Percentiles rank a stretch among this genome's conserved stretches.
phyloP scores from a whole-genome alignment of 2,329 filamentous ascomycete genomes.

The Sarocladium kiliense region DNA sequence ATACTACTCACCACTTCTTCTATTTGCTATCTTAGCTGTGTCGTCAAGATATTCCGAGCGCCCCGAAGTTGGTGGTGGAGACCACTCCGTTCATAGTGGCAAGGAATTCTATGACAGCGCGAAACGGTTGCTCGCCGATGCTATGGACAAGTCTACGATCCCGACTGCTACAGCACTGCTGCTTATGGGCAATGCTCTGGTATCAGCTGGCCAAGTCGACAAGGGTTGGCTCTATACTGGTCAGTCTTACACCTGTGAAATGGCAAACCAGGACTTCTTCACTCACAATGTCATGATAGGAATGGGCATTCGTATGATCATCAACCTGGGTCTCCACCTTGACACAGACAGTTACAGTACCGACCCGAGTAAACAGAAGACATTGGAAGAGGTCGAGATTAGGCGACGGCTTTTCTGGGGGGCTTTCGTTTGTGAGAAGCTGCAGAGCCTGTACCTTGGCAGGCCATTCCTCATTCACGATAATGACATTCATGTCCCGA shows the following conservation, averaged over 20 bases:
- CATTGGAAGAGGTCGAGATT: constrained; percentile 22
- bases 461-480: constrained; percentile 19
- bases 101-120: neutral
- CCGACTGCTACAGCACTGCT: constrained; percentile 21
- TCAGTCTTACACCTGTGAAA: neutral
- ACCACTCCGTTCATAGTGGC: neutral
- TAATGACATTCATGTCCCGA: constrained; percentile 18
- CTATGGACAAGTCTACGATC: constrained; percentile 16
- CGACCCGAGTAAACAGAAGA: constrained; percentile 14
- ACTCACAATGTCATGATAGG: neutral
- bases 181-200: constrained; percentile 19
- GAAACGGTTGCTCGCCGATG: neutral
- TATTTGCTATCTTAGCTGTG: constrained; percentile 30
- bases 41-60: constrained; percentile 21
- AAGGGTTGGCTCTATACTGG: constrained; percentile 35
- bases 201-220: neutral
- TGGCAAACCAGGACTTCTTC: too few species aligned
- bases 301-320: constrained; percentile 29
- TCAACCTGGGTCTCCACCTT: constrained; percentile 33
- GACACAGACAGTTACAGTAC: constrained; percentile 16
- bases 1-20: constrained; percentile 29
- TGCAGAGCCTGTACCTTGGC: constrained; percentile 24
- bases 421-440: constrained; percentile 25
- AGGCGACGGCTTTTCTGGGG: constrained; percentile 27
- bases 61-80: constrained; percentile 13